phyloP scores from a whole-genome alignment of 441 rosid genomes.

The Mallotus repandus region DNA sequence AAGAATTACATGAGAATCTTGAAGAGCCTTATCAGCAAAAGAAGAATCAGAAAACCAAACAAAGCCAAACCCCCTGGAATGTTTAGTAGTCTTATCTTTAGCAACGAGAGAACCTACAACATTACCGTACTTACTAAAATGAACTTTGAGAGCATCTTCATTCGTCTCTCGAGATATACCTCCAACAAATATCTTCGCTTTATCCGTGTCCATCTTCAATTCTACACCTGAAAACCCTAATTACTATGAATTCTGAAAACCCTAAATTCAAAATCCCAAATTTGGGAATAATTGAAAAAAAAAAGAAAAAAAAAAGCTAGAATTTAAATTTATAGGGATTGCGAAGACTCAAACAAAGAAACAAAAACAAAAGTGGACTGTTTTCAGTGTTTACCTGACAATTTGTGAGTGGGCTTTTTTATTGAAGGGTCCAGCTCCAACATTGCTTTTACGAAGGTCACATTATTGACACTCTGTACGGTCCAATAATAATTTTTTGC shows the following conservation, averaged over 20 bases:
- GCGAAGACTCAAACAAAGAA: not conserved
- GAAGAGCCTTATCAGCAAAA: constrained; percentile 55
- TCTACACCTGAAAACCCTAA: constrained; percentile 26
- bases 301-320: constrained; percentile 21
- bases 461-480: no score
- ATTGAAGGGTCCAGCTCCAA: no score
- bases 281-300: not conserved
- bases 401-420: not conserved
- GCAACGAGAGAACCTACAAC: constrained; percentile 54
- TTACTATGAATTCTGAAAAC: constrained; percentile 16
- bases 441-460: no score
- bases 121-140: constrained; percentile 67
- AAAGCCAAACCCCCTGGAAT: constrained; percentile 71
- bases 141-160: constrained; percentile 50
- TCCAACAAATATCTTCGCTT: constrained; percentile 65
- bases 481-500: no score
- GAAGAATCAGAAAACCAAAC: constrained; percentile 56
- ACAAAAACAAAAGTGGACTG: not conserved
- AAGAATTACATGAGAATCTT: constrained; percentile 49
- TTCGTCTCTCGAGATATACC: constrained; percentile 61
- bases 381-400: not conserved
- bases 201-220: constrained; percentile 47
- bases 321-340: constrained; percentile 29
- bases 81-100: constrained; percentile 44
- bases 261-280: constrained; percentile 16